Evolutionary conservation across 2,329 filamentous ascomycete genomes (phyloP).

Genomic region (Sclerotinia subarctica): DNA sequence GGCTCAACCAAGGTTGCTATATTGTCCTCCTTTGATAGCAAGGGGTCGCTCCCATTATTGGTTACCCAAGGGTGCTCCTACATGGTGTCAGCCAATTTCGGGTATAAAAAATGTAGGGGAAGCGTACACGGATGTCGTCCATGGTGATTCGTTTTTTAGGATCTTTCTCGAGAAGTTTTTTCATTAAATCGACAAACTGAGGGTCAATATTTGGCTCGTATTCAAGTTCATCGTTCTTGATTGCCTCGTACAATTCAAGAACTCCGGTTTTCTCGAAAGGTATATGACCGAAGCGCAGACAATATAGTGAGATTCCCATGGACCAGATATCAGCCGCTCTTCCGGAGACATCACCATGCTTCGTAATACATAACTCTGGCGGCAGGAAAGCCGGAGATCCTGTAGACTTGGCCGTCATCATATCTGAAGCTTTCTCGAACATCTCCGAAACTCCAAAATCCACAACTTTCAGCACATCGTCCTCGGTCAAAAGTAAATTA

Average conservation of each 20-base stretch:
- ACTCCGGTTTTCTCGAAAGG: constrained; percentile 80
- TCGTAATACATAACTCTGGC: constrained; percentile 84
- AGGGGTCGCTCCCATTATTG: constrained; percentile 68
- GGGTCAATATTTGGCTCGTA: constrained; percentile 63
- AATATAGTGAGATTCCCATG: constrained; percentile 95
- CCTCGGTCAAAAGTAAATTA: constrained; percentile 84
- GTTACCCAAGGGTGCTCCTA: constrained; percentile 95
- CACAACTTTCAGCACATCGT: constrained; percentile 93
- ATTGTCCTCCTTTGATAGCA: constrained; percentile 82
- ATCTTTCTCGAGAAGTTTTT: constrained; percentile 76
- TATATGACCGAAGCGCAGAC: constrained; percentile 81
- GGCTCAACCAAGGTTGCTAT: constrained; percentile 74
- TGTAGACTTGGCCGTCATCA: constrained; percentile 89
- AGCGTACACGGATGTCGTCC: constrained; percentile 71
- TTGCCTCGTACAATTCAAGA: constrained; percentile 85
- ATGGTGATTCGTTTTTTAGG: constrained; percentile 80
- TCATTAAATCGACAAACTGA: constrained; percentile 72
- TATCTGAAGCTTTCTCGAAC: constrained; percentile 83
- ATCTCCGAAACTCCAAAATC: constrained; percentile 99
- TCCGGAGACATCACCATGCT: constrained; percentile 83
- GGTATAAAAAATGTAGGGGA: constrained; percentile 12
- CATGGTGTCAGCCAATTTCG: constrained; percentile 8
- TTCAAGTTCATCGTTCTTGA: constrained; percentile 65
- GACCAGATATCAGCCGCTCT: constrained; percentile 96
- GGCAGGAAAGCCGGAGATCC: constrained; percentile 94